Conservation (phyloP, 306 rosid species). For the Adenanthera pavonina region DNA sequence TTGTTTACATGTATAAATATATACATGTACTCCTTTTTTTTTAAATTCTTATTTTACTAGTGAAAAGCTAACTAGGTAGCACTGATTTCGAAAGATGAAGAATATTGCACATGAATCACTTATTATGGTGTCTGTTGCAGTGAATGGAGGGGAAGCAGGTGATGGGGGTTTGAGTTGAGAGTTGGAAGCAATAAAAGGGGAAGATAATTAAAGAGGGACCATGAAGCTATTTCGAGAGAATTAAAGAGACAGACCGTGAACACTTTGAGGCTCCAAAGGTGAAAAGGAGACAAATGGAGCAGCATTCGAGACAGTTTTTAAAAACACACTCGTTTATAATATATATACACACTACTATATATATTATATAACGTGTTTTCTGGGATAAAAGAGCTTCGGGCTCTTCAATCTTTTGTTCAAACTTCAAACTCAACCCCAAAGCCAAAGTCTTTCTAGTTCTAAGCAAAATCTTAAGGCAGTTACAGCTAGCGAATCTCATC, state of each 20-base stretch:
- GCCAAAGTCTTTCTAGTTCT: slow-evolving; percentile 57
- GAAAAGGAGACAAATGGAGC: slow-evolving; percentile 59
- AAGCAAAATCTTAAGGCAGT: slow-evolving; percentile 44
- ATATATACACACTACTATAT: too few relatives aligned
- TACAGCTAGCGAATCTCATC: slow-evolving; percentile 59
- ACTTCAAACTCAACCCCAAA: slow-evolving; percentile 36
- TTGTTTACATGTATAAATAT: neutral
- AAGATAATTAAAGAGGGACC: slow-evolving; percentile 5
- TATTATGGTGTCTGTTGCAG: neutral
- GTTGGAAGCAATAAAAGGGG: slow-evolving; percentile 28
- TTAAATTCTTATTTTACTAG: neutral
- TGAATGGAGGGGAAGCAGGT: slow-evolving; percentile 6
- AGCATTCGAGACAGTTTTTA: slow-evolving; percentile 39
- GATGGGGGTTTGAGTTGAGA: neutral
- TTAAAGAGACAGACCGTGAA: slow-evolving; percentile 33
- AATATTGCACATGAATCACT: slow-evolving; percentile 25
- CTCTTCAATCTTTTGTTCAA: slow-evolving; percentile 43
- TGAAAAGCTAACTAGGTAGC: slow-evolving; percentile 15
- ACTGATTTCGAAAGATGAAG: slow-evolving; percentile 27
- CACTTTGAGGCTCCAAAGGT: slow-evolving; percentile 43
- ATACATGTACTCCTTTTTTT: too few relatives aligned
- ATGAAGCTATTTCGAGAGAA: slow-evolving; percentile 35
- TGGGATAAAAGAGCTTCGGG: slow-evolving; percentile 54
- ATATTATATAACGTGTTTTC: slow-evolving; percentile 71
- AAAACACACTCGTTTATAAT: slow-evolving; percentile 12